These are phyloP conservation scores for Salix udensis DNA, from an alignment of 345 rosid species.

Conservation along the genomic window DNA sequence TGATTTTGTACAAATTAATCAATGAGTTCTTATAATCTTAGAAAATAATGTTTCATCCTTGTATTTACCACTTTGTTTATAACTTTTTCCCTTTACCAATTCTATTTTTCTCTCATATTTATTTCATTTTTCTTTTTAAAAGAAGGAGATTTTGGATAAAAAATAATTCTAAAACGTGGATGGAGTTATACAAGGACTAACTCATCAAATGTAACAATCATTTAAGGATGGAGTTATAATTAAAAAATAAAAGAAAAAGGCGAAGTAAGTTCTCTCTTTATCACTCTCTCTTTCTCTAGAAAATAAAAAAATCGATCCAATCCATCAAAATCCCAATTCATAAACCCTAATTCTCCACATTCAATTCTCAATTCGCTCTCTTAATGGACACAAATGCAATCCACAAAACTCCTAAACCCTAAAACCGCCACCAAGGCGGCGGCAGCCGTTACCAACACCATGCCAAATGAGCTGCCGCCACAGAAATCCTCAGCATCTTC, in stretches of 20 bases:
- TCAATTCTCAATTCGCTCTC: background rate
- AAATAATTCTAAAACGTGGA: too few relatives aligned
- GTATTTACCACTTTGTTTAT: too few relatives aligned
- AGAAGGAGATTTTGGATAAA: too few relatives aligned
- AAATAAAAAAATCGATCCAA: background rate
- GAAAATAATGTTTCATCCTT: too few relatives aligned
- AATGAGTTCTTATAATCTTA: too few relatives aligned
- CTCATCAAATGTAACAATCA: too few relatives aligned
- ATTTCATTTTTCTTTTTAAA: too few relatives aligned
- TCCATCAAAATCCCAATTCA: background rate
- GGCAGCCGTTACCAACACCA: slow-evolving; percentile 15
- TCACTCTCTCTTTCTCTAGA: background rate
- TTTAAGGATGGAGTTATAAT: too few relatives aligned
- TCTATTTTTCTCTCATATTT: too few relatives aligned
- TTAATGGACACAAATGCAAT: background rate
- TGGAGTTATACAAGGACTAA: too few relatives aligned
- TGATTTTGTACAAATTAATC: background rate
- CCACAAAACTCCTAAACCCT: background rate
- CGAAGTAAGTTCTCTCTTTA: background rate
- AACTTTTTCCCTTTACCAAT: too few relatives aligned
- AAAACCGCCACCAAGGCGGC: slow-evolving; percentile 15
- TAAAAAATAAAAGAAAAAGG: background rate
- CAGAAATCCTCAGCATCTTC: slow-evolving; percentile 58
- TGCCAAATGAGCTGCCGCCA: slow-evolving; percentile 57
- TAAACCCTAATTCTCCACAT: background rate